phyloP scores from a whole-genome alignment of 371 early-diverging fungal genomes.

The Lichtheimia corymbifera region DNA sequence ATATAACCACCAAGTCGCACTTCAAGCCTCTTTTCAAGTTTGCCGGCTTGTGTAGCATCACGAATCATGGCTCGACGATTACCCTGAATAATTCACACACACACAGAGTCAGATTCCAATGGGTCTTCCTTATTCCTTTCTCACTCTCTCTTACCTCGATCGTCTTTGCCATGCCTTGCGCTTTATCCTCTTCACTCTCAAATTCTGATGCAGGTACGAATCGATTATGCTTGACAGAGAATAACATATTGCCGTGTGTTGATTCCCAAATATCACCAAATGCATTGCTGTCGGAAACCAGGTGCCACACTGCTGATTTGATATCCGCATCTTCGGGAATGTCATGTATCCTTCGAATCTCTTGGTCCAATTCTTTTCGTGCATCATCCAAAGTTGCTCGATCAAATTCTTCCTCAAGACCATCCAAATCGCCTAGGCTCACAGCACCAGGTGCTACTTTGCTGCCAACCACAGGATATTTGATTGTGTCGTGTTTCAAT shows the following conservation, averaged over 20 bases:
- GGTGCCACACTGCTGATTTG: slow-evolving; percentile 41
- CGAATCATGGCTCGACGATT: slow-evolving; percentile 78
- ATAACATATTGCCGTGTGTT: slow-evolving; percentile 43
- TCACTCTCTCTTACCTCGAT: slow-evolving; percentile 33
- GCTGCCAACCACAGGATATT: slow-evolving; percentile 67
- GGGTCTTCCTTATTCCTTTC: neutral
- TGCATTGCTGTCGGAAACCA: slow-evolving; percentile 24
- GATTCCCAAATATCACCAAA: slow-evolving; percentile 43
- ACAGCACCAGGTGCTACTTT: slow-evolving; percentile 54
- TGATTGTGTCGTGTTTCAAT: slow-evolving; percentile 67
- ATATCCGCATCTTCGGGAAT: slow-evolving; percentile 24
- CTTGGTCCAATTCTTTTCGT: slow-evolving; percentile 45
- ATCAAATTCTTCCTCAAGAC: slow-evolving; percentile 58
- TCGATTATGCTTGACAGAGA: slow-evolving; percentile 41
- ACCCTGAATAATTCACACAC: slow-evolving; percentile 24
- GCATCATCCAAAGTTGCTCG: slow-evolving; percentile 36
- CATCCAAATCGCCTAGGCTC: slow-evolving; percentile 30
- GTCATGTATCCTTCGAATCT: slow-evolving; percentile 25
- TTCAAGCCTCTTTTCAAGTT: slow-evolving; percentile 83
- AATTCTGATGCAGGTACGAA: slow-evolving; percentile 45
- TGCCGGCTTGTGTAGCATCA: slow-evolving; percentile 75
- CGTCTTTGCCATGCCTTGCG: slow-evolving; percentile 44
- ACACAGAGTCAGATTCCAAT: too few species aligned
- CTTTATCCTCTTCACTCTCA: slow-evolving; percentile 39
- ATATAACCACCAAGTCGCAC: slow-evolving; percentile 84